A percentile compares a stretch with the other conserved stretches of the same genome.
Evolutionary conservation across 192 early-diverging fungal genomes (phyloP).

Genomic region (Lunasporangiospora selenospora): DNA sequence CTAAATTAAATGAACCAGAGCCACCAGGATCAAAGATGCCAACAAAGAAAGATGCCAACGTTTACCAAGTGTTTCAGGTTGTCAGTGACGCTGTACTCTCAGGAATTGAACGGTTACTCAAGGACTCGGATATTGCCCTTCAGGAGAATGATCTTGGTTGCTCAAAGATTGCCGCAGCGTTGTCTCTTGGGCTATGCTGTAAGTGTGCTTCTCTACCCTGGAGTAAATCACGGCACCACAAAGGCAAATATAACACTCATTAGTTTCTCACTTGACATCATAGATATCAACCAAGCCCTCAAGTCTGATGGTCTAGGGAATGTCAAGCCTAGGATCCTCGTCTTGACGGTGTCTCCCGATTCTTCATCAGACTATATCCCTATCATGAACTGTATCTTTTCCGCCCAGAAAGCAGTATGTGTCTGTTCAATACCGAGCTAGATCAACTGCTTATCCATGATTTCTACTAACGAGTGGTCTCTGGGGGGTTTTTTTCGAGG

Average conservation of each 20-base stretch:
- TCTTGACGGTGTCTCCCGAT: slow-evolving; percentile 89
- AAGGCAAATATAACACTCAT: neutral
- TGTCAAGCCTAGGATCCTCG: slow-evolving; percentile 80
- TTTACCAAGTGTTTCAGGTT: slow-evolving; percentile 62
- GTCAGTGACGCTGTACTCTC: slow-evolving; percentile 57
- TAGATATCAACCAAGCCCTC: slow-evolving; percentile 75
- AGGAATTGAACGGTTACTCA: slow-evolving; percentile 45
- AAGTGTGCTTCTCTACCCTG: slow-evolving; percentile 7
- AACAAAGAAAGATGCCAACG: slow-evolving; percentile 56
- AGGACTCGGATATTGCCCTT: slow-evolving; percentile 36
- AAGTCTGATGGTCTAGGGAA: slow-evolving; percentile 59
- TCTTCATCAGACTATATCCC: slow-evolving; percentile 90
- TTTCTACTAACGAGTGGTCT: neutral
- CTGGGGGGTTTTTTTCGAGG: neutral
- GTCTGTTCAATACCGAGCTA: too few species aligned
- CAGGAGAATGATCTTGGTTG: slow-evolving; percentile 47
- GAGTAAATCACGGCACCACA: slow-evolving; percentile 34
- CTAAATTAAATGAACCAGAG: slow-evolving; percentile 39
- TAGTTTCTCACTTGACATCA: neutral
- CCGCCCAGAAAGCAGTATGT: slow-evolving; percentile 86
- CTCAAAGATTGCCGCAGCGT: slow-evolving; percentile 64
- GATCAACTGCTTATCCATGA: neutral
- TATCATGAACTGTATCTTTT: slow-evolving; percentile 98
- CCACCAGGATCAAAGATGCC: slow-evolving; percentile 20
- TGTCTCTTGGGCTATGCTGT: slow-evolving; percentile 70